Conservation (phyloP, 179 eudicot genomes). For the Heliamphora pulchella region DNA sequence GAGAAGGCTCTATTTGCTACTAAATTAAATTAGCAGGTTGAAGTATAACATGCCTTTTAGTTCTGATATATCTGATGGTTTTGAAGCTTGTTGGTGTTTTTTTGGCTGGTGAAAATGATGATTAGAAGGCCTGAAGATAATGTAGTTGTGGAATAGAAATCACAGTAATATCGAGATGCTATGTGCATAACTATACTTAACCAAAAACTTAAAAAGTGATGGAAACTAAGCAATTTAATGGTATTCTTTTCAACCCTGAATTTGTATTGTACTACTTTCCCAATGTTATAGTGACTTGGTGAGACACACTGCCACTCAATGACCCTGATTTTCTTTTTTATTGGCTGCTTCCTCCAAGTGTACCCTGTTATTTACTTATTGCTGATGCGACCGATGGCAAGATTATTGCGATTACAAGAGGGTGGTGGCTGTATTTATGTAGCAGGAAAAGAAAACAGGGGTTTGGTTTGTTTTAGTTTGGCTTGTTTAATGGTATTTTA, state of each 20-base stretch:
- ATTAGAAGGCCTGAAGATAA: not conserved
- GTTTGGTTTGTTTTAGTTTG: not conserved
- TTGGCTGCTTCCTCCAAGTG: not conserved
- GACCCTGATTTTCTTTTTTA: not conserved
- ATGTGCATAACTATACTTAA: not conserved
- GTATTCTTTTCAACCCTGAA: not conserved
- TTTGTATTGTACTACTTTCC: not conserved
- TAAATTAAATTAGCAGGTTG: not conserved
- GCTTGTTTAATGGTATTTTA: not conserved
- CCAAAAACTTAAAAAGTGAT: not conserved
- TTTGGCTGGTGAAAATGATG: not conserved
- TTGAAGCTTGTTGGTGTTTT: not conserved
- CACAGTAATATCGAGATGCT: not conserved
- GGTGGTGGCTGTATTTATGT: not conserved
- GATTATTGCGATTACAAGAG: not conserved
- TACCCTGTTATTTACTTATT: not conserved
- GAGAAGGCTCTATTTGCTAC: no score
- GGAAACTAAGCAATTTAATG: not conserved
- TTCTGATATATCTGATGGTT: no score
- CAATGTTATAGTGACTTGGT: not conserved
- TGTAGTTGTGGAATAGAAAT: not conserved
- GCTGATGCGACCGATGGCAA: not conserved
- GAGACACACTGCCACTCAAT: not conserved
- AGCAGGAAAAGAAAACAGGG: not conserved
- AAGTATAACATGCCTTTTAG: not conserved